Conservation (phyloP, 371 early-diverging fungal genomes). For the Mucor mucedo region DNA sequence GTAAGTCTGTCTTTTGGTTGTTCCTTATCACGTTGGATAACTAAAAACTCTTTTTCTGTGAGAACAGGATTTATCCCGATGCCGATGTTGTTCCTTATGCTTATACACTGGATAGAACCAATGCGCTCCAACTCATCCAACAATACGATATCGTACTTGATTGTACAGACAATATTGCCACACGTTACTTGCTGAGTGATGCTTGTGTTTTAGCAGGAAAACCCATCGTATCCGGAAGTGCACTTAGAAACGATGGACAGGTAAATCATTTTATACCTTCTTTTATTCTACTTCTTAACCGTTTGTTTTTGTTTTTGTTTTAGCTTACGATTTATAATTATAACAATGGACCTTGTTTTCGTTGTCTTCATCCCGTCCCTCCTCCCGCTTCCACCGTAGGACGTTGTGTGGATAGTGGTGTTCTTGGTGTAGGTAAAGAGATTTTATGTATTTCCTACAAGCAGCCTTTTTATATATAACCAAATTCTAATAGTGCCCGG, state of each 20-base stretch:
- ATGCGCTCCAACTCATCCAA: slow-evolving; percentile 67
- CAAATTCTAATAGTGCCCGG: slow-evolving; percentile 77
- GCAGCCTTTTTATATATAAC: too few species aligned
- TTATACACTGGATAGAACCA: slow-evolving; percentile 64
- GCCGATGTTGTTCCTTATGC: slow-evolving; percentile 63
- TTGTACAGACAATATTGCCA: slow-evolving; percentile 96
- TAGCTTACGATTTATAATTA: slow-evolving; percentile 84
- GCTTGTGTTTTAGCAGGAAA: slow-evolving; percentile 85
- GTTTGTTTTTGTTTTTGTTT: neutral
- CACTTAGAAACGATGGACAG: slow-evolving; percentile 95
- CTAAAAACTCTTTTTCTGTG: neutral
- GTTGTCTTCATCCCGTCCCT: slow-evolving; percentile 95
- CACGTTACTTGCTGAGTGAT: slow-evolving; percentile 96
- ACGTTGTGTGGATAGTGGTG: slow-evolving; percentile 98
- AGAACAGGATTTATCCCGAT: slow-evolving; percentile 57
- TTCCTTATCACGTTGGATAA: neutral
- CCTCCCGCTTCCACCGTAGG: slow-evolving; percentile 88
- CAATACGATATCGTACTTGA: slow-evolving; percentile 96
- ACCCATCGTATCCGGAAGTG: slow-evolving; percentile 94
- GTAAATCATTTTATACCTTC: neutral
- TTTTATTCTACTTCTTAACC: neutral
- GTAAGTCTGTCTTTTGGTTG: slow-evolving; percentile 39
- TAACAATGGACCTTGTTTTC: slow-evolving; percentile 93
- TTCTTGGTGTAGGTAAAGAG: slow-evolving; percentile 84
- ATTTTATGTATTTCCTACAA: neutral